A percentile compares a stretch with the other conserved stretches of the same genome.
phyloP scores from a whole-genome alignment of 345 rosid genomes.

The Passiflora organensis region DNA sequence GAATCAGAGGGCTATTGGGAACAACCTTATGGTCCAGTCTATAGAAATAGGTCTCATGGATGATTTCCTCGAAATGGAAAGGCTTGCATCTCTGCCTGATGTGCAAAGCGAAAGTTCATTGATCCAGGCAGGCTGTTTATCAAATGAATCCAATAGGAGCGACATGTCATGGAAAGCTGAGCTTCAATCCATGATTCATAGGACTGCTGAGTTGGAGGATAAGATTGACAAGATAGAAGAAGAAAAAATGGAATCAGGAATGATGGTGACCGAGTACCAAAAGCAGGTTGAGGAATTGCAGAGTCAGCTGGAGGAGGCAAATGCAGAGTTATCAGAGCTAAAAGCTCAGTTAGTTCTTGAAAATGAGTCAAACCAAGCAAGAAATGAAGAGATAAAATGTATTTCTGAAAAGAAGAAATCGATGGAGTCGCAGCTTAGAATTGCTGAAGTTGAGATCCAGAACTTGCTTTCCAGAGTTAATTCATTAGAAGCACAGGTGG shows the following conservation, averaged over 20 bases:
- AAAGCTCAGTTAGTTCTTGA: conserved; percentile 37
- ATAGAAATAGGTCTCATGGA: conserved; percentile 73
- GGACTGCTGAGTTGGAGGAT: conserved; percentile 57
- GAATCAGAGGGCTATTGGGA: conserved; percentile 34
- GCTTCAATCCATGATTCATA: conserved; percentile 38
- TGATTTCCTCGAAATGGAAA: conserved; percentile 98
- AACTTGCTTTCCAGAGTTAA: conserved; percentile 38
- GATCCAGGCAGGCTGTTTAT: conserved; percentile 21
- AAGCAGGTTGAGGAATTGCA: conserved; percentile 41
- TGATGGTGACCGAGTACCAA: conserved; percentile 42
- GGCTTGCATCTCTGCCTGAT: conserved; percentile 54
- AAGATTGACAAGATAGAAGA: conserved; percentile 48
- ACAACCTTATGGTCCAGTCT: conserved; percentile 33
- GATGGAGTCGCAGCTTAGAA: conserved; percentile 49
- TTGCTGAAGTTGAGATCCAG: conserved; percentile 44
- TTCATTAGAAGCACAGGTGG: conserved; percentile 34
- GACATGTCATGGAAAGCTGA: conserved; percentile 38
- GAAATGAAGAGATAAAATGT: conserved; percentile 40
- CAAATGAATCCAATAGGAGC: conserved; percentile 29
- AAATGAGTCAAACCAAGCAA: conserved; percentile 42
- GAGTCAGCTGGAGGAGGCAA: conserved; percentile 40
- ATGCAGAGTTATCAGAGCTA: conserved; percentile 37
- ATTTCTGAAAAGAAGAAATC: conserved; percentile 34
- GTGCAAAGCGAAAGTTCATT: conserved; percentile 36
- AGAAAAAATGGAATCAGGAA: conserved; percentile 47